phyloP scores from a whole-genome alignment of 2,329 filamentous ascomycete genomes.

The Chrysoporthe austroafricana region DNA sequence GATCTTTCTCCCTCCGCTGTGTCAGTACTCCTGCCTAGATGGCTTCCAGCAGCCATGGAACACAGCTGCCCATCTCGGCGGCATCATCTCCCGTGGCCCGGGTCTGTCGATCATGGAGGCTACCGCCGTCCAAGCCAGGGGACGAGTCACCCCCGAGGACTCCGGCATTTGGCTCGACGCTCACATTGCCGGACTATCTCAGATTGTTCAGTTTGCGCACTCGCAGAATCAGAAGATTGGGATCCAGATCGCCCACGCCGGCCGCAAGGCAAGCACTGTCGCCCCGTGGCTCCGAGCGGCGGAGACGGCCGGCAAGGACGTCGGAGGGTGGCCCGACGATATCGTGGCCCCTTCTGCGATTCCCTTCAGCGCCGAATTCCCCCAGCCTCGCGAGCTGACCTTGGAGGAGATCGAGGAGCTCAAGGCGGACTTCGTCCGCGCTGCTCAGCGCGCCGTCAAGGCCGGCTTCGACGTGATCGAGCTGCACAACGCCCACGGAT shows the following conservation, averaged over 20 bases:
- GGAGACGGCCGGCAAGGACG: conserved; percentile 51
- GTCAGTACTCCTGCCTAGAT: conserved; percentile 49
- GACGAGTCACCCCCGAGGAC: conserved; percentile 42
- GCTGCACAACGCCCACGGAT: conserved; percentile 80
- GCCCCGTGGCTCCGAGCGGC: conserved; percentile 60
- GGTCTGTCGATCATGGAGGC: conserved; percentile 40
- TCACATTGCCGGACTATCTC: conserved; percentile 41
- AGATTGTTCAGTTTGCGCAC: conserved; percentile 48
- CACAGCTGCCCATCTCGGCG: conserved; percentile 43
- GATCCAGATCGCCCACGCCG: conserved; percentile 73
- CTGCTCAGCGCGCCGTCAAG: conserved; percentile 57
- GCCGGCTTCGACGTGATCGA: conserved; percentile 71
- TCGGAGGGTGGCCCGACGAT: conserved; percentile 50
- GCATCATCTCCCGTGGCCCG: conserved; percentile 41
- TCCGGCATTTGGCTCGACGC: conserved; percentile 43
- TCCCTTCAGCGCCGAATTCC: conserved; percentile 34
- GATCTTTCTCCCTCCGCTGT: conserved; percentile 52
- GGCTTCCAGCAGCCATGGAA: conserved; percentile 50
- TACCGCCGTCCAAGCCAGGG: conserved; percentile 37
- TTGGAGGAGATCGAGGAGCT: conserved; percentile 66
- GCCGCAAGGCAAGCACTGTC: conserved; percentile 56
- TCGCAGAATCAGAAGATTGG: conserved; percentile 65
- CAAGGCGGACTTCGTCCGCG: conserved; percentile 62
- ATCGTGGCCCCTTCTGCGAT: conserved; percentile 39
- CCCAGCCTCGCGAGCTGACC: conserved; percentile 63